phyloP scores from a whole-genome alignment of 2,329 filamentous ascomycete genomes.

The Paramyrothecium roridum region DNA sequence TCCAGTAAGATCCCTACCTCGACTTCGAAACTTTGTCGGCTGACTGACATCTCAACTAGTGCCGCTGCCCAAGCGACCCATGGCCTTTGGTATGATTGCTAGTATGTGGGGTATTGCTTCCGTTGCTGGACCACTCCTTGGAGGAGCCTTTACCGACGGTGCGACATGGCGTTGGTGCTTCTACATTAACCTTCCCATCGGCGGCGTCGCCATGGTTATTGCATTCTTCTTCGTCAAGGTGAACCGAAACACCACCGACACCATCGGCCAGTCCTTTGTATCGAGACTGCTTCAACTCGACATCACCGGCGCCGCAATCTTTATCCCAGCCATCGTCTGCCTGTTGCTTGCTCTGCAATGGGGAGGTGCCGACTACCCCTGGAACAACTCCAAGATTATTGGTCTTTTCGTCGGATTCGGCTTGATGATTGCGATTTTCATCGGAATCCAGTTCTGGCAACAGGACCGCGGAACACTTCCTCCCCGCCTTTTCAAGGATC shows the following conservation, averaged over 20 bases:
- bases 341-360: conserved; percentile 55
- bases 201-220: conserved; percentile 42
- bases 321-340: conserved; percentile 50
- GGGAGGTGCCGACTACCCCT: conserved; percentile 50
- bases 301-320: conserved; percentile 43
- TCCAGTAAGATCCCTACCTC: conserved; percentile 23
- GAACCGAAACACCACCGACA: conserved; percentile 29
- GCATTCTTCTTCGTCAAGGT: conserved; percentile 45
- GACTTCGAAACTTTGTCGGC: background rate
- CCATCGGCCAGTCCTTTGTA: conserved; percentile 26
- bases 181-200: conserved; percentile 43
- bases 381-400: conserved; percentile 45
- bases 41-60: conserved; percentile 25
- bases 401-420: conserved; percentile 49
- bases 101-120: conserved; percentile 55
- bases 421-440: conserved; percentile 42
- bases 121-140: conserved; percentile 47
- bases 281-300: conserved; percentile 44
- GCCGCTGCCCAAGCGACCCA: conserved; percentile 49
- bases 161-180: conserved; percentile 53
- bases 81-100: conserved; percentile 52
- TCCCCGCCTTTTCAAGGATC: conserved; percentile 40
- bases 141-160: conserved; percentile 47
- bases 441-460: conserved; percentile 40
- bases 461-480: conserved; percentile 43